Evolutionary conservation across 768 basidiomycete genomes (phyloP).

Genomic region (Melanogaster broomeanus): DNA sequence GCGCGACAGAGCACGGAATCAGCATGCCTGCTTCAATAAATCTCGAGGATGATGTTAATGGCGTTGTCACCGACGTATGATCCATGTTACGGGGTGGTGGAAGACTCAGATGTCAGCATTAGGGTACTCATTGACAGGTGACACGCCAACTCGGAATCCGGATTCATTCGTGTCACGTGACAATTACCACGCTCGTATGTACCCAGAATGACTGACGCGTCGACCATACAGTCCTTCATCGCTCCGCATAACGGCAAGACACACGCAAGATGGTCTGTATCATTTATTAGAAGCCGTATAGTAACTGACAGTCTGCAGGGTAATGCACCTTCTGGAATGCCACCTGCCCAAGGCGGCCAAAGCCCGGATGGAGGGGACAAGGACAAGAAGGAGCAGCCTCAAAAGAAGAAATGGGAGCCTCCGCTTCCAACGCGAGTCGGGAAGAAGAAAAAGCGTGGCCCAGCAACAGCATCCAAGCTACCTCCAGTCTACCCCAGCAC

Average conservation of each 20-base stretch:
- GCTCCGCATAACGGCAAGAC: constrained; percentile 4
- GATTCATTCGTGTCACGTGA: constrained; percentile 18
- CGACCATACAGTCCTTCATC: constrained; percentile 9
- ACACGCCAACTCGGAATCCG: constrained; percentile 12
- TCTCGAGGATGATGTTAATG: constrained; percentile 64
- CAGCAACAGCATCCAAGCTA: constrained; percentile 86
- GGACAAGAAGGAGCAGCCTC: constrained; percentile 47
- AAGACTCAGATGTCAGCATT: neutral
- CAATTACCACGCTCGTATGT: constrained; percentile 32
- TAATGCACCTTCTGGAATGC: constrained; percentile 68
- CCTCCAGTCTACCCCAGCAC: constrained; percentile 94
- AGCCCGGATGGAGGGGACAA: constrained; percentile 53
- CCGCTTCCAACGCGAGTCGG: constrained; percentile 96
- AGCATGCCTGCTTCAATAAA: constrained; percentile 77
- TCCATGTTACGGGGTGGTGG: constrained; percentile 18
- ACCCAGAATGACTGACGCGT: constrained; percentile 56
- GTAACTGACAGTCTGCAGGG: constrained; percentile 48
- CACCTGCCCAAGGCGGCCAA: constrained; percentile 46
- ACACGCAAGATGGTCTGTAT: constrained; percentile 24
- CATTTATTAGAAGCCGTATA: neutral
- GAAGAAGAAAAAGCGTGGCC: constrained; percentile 94
- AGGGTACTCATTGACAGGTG: too few species aligned
- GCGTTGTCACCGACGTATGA: constrained; percentile 37
- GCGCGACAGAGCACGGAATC: neutral
- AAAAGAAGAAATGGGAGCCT: constrained; percentile 97